Base-by-base conservation (phyloP, 305 asterid species). In the Petunia hybrid region DNA sequence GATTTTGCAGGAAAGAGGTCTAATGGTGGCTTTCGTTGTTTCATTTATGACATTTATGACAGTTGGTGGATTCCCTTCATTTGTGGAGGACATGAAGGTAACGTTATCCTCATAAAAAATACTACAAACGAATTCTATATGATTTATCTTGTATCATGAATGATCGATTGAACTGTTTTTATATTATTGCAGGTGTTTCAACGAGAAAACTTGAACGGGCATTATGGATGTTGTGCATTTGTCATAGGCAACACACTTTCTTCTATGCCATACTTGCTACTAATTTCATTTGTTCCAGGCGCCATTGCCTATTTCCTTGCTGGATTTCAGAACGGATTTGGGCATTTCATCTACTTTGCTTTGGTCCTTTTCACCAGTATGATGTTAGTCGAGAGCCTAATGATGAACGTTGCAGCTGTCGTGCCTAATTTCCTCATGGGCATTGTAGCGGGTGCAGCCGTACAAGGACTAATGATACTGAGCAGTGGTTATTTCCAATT, bases 61-160 rank as follows among this genome's bases (percentile, higher is more conserved):
- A 1, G 84, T 80, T 8, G 86, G 86, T 12, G 86, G 88, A 35
- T 85, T 85, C 79, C 88, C 88, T 65, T 85, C 88, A 31, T 83
- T 83, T 51, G 85, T 78, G 35, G 88, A 85, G 61, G 88, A 85
- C n/a, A 85, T 83, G 86, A 85, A 85, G 86, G 85, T 85, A 8
- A 7, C 40, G 12, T 22, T 51, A 22, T 16, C 43, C 16, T 16
- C 22, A 41, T 14, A 9, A 16, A 73, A 51, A 51, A 51, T 57
- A 12, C 31, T 22, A 51, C 6, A 6, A 36, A 73, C 7, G 0
- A 73, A 51, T 51, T 6, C 13, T 13, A 63, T 76, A 63, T 76
- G 41, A 40, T 55, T 40, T 14, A 41, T 76, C 8, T 51, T 1
- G 46, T 51, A 36, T 36, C 0, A 3, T 67, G 40, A 12, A 10